Percentiles rank a stretch among this genome's conserved stretches.
Conservation (phyloP, 139 green algal genomes). For the Chlamydomonas sp. region DNA sequence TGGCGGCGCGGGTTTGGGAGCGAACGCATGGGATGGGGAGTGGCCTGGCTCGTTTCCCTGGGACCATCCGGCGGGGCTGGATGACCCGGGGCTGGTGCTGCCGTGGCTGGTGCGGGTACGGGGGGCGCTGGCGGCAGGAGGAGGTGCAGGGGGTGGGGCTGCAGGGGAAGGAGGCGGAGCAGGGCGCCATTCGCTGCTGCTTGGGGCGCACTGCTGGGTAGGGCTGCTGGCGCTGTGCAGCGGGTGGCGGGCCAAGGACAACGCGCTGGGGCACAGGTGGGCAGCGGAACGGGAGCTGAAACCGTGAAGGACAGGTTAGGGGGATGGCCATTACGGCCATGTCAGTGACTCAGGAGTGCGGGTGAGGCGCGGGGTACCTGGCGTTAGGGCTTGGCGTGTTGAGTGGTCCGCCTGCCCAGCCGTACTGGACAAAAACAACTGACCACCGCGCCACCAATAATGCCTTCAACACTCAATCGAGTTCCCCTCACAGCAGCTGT, state of each 20-base stretch:
- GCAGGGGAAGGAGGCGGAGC: neutral
- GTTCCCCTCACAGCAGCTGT: neutral
- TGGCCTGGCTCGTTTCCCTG: neutral
- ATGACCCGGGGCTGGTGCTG: neutral
- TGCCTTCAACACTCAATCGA: too few relatives aligned
- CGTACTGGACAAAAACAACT: too few relatives aligned
- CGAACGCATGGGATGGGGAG: too few relatives aligned
- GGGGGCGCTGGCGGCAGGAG: neutral
- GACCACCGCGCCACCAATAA: too few relatives aligned
- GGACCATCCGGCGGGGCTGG: neutral
- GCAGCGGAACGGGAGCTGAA: too few relatives aligned
- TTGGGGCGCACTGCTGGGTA: constrained; percentile 27
- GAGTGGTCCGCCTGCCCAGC: neutral
- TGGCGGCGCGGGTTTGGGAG: neutral
- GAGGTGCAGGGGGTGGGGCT: neutral
- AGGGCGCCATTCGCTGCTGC: neutral
- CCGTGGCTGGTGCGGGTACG: constrained; percentile 22
- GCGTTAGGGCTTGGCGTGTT: neutral
- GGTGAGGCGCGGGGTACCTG: neutral
- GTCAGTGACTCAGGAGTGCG: too few relatives aligned
- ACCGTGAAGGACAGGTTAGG: too few relatives aligned
- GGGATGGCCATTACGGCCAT: too few relatives aligned
- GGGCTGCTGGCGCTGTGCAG: constrained; percentile 37
- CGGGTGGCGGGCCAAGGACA: constrained; percentile 21
- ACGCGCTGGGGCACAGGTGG: neutral